Base-by-base conservation (phyloP, 352 stramenopile species). In the Blastocystis sp. region DNA sequence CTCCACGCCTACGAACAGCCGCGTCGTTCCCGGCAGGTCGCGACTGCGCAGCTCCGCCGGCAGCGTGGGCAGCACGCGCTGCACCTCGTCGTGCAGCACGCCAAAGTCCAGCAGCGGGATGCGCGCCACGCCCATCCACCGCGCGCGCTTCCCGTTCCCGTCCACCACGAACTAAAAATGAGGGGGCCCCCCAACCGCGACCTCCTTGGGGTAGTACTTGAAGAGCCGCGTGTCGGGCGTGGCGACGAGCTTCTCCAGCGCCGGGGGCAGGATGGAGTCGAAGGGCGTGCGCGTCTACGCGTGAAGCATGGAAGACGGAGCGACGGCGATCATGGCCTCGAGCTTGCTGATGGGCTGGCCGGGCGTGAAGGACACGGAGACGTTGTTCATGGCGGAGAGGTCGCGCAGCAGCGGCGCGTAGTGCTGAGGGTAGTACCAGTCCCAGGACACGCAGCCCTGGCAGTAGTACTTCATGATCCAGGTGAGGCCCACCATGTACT, bases 391-490 rank as follows among this genome's bases (percentile, higher is more conserved):
- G 17, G 71, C 71, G 2, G 71, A 64, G 28, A 98, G 90, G 89
- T 98, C 95, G 0, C 93, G 96, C 28, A 95, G 93, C 63, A 98
- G 95, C 1, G 97, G 97, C 11, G 96, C 95, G 90, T 99, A 99
- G 91, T 99, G 97, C 90, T 98, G 98, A 1, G 97, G 96, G 90
- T 98, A 99, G 89, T 96, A 99, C 96, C 96, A 99, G 48, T 94
- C 95, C 97, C 97, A 99, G 4, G 94, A 98, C 69, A 93, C 92
- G 81, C 95, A 96, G 1, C 97, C 97, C 62, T 92, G 89, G 91
- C 99, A 99, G 90, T 99, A 99, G 90, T 99, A 99, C 87, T 94
- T 94, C 94, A 99, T 98, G 19, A 99, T 96, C 97, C 97, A 99
- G 90, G 95, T 98, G 24, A 99, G 91, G 21, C 97, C 97, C 91